These are phyloP conservation scores for Acanthamoeba rhysodes DNA, from an alignment of 208 protist genomes.

Conservation along the genomic window DNA sequence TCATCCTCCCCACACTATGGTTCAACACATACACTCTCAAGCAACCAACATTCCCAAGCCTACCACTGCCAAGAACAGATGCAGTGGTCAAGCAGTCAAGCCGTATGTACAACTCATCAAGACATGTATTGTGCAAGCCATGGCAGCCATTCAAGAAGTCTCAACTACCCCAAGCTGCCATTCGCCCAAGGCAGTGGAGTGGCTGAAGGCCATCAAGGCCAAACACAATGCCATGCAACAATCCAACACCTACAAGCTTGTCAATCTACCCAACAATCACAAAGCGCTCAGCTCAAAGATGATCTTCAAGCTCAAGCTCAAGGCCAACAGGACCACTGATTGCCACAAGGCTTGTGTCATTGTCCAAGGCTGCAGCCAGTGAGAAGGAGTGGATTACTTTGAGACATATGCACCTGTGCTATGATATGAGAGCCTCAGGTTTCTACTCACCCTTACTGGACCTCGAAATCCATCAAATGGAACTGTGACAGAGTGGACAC, in stretches of 20 bases:
- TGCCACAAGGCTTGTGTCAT: not conserved
- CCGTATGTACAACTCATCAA: not conserved
- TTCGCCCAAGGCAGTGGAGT: not conserved
- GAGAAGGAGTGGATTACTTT: not conserved
- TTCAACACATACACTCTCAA: too few relatives aligned
- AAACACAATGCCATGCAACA: not conserved
- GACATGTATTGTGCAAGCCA: not conserved
- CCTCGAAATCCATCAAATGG: slow-evolving; percentile 57
- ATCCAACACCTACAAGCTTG: not conserved
- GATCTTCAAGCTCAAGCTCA: not conserved
- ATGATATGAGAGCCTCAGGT: not conserved
- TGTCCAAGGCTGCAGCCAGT: not conserved
- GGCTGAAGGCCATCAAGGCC: not conserved
- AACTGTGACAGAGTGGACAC: not conserved
- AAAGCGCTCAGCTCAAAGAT: not conserved
- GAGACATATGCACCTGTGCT: slow-evolving; percentile 46
- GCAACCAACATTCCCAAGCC: not conserved
- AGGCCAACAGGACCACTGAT: not conserved
- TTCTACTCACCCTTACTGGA: not conserved
- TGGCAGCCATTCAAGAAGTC: not conserved
- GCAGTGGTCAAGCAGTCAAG: not conserved
- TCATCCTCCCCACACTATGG: too few relatives aligned
- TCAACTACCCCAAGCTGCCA: too few relatives aligned
- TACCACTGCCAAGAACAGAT: not conserved
- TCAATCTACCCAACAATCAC: not conserved